Evolutionary conservation across 495 filamentous ascomycete species (phyloP).

Genomic region (Neurospora sp.): DNA sequence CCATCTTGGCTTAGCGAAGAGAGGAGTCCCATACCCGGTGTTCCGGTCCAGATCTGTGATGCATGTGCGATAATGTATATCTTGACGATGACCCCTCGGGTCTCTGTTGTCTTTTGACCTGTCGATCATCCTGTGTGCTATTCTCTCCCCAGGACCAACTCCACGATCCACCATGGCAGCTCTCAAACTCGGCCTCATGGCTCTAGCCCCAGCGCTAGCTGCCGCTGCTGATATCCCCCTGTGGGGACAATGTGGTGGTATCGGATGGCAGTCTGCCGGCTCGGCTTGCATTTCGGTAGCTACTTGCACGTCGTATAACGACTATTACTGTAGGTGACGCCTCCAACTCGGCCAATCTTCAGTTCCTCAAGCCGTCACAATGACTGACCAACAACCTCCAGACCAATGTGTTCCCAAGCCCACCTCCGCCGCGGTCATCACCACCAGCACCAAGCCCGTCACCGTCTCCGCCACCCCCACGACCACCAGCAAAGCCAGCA

Average conservation of each 20-base stretch:
- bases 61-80: not conserved
- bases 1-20: not conserved
- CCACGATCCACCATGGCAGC: not conserved
- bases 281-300: conserved; percentile 9
- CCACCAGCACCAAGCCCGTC: not conserved
- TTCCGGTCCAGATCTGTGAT: conserved; percentile 3
- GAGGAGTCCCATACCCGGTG: conserved; percentile 5
- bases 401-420: not conserved
- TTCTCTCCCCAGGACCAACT: not conserved
- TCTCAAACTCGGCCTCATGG: conserved; percentile 2
- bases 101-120: not conserved
- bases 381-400: not conserved
- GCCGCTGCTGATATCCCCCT: not conserved
- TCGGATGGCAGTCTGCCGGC: conserved; percentile 6
- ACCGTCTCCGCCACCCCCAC: not conserved
- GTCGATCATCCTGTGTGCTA: not conserved
- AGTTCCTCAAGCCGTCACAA: not conserved
- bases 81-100: not conserved
- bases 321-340: conserved; percentile 12
- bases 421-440: not conserved
- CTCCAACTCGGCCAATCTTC: not conserved
- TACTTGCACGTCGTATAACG: conserved; percentile 10
- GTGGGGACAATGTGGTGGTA: conserved; percentile 15
- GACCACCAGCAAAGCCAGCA: not conserved
- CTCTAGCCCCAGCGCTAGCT: conserved; percentile 1